Evolutionary conservation across 2,329 filamentous ascomycete genomes (phyloP), one percentile per base, ranked within the genome.

Genomic region (Corinectria fuckeliana): DNA sequence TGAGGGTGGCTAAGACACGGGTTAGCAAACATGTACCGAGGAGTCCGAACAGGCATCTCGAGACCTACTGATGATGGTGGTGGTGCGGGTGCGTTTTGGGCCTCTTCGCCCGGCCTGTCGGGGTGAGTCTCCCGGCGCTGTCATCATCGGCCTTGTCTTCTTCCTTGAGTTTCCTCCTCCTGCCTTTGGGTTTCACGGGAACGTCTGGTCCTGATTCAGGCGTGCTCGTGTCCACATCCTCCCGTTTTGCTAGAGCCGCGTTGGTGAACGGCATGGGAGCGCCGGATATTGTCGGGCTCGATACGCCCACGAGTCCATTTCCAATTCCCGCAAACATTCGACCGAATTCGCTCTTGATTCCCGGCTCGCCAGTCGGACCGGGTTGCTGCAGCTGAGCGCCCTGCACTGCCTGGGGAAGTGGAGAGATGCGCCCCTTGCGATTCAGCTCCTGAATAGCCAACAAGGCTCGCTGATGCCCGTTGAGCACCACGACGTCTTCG

Each of bases 241-340:
- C 85, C 9, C 84, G 83, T 28, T 85, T 81, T 11, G 78, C 70
- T 51, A 81, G 65, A 2, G 77, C 76, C 1, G 78, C 70, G 30
- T 75, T 78, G 5, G 81, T 77, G 58, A 83, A 86, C 1, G 83
- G 80, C 72, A 60, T 80, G 69, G 39, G 77, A 36, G 72, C 65
- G 4, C 67, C 67, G 6, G 76, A 73, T 1, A 82, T 75, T 3
- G 81, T 78, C 2, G 85, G 83, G 66, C 83, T 86, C 13, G 83
- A 81, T 32, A 81, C 76, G 21, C 79, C 80, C 58, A 84, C 80
- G 38, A 84, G 81, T 61, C 81, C 85, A 65, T 80, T 85, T 59
- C 81, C 93, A 66, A 98, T 92, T n/a, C 94, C 94, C 16, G 92
- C 92, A 77, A 97, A 97, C 83, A 97, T 96, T 62, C 92, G 89